phyloP scores from a whole-genome alignment of 2,329 filamentous ascomycete genomes.

The Mycosphaerella sp. region DNA sequence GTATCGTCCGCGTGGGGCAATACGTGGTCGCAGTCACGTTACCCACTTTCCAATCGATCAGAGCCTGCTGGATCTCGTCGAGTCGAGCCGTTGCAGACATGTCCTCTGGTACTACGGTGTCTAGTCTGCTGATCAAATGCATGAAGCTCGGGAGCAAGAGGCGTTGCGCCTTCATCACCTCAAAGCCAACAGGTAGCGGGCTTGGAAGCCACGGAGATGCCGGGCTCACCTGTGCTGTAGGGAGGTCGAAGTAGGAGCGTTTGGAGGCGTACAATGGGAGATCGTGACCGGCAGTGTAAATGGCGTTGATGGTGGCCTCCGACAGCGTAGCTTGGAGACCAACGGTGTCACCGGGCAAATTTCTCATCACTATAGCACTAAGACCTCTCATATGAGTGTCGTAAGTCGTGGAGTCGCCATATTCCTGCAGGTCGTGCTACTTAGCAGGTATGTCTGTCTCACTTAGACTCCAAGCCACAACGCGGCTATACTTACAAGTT shows the following conservation, averaged over 20 bases:
- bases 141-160: conserved; percentile 16
- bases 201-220: conserved; percentile 3
- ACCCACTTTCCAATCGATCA: conserved; percentile 11
- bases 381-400: conserved; percentile 22
- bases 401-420: conserved; percentile 17
- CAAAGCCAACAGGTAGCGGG: conserved; percentile 10
- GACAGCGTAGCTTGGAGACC: conserved; percentile 12
- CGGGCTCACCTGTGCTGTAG: background rate
- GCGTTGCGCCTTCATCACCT: conserved; percentile 11
- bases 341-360: conserved; percentile 16
- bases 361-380: conserved; percentile 16
- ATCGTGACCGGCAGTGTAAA: conserved; percentile 18
- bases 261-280: conserved; percentile 16
- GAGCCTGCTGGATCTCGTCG: conserved; percentile 9
- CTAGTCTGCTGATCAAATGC: conserved; percentile 11
- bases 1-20: conserved; percentile 13
- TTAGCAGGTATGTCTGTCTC: conserved; percentile 4
- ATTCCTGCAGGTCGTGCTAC: conserved; percentile 14
- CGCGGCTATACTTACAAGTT: conserved; percentile 16
- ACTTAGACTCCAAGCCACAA: conserved; percentile 8
- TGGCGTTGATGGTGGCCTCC: conserved; percentile 11
- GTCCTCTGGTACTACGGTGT: conserved; percentile 6
- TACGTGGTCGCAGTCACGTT: conserved; percentile 13
- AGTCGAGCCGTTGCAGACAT: conserved; percentile 7
- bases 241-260: conserved; percentile 14